Evolutionary conservation across 2,329 filamentous ascomycete species (phyloP).

Genomic region (Thermothelomyces thermophilus): DNA sequence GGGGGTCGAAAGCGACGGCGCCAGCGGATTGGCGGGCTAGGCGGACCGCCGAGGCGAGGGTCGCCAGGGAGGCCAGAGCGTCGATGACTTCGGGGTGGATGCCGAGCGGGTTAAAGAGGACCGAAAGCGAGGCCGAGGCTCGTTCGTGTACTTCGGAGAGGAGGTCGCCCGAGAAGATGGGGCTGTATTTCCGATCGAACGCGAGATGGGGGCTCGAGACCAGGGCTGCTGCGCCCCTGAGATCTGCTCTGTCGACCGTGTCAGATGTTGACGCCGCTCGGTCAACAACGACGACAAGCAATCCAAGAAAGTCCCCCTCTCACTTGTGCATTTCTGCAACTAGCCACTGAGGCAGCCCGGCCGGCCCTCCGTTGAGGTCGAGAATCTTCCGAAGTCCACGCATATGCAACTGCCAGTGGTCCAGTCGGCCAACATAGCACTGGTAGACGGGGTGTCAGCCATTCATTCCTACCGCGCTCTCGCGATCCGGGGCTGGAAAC

Average conservation of each 20-base stretch:
- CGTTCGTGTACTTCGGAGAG: conserved; percentile 15
- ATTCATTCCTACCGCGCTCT: neutral
- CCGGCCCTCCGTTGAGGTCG: conserved; percentile 27
- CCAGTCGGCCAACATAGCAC: conserved; percentile 31
- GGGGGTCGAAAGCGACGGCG: conserved; percentile 26
- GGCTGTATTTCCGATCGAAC: conserved; percentile 24
- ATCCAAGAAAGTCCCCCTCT: conserved; percentile 1
- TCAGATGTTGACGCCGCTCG: neutral
- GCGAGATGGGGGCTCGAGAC: conserved; percentile 30
- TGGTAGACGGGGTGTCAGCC: conserved; percentile 5
- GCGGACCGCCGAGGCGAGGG: conserved; percentile 25
- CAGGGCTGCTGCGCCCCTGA: conserved; percentile 31
- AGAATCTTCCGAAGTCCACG: conserved; percentile 30
- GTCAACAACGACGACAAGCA: neutral
- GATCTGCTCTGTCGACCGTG: conserved; percentile 29
- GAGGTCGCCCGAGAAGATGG: conserved; percentile 26
- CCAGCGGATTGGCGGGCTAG: conserved; percentile 17
- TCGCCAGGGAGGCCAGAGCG: conserved; percentile 25
- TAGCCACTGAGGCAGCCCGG: conserved; percentile 15
- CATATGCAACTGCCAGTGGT: conserved; percentile 36
- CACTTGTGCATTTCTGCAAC: conserved; percentile 29
- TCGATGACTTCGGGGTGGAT: conserved; percentile 23
- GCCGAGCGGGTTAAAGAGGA: conserved; percentile 23
- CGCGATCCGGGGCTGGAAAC: neutral
- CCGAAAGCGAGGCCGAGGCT: conserved; percentile 15